These are phyloP conservation scores for Fusarium musae DNA, from an alignment of 2,329 filamentous ascomycete species.

Conservation along the genomic window DNA sequence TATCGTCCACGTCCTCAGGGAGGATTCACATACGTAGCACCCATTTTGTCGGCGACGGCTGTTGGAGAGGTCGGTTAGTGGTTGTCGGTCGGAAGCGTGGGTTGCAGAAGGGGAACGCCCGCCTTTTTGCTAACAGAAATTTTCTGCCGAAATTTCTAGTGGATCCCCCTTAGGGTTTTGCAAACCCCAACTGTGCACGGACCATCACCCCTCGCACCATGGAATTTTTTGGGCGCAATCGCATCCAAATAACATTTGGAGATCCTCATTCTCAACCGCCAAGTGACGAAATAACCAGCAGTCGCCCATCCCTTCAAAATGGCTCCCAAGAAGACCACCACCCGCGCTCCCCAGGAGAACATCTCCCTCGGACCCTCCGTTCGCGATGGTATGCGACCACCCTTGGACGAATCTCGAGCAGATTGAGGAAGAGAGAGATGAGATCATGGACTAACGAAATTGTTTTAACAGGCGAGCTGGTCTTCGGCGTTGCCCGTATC, in stretches of 20 bases:
- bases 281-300: slow-evolving; percentile 50
- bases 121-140: slow-evolving; percentile 19
- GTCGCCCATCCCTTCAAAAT: slow-evolving; percentile 68
- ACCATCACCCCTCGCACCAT: slow-evolving; percentile 49
- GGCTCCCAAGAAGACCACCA: slow-evolving; percentile 89
- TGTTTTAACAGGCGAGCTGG: slow-evolving; percentile 81
- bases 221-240: slow-evolving; percentile 41
- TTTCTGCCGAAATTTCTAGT: slow-evolving; percentile 32
- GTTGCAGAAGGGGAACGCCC: slow-evolving; percentile 9
- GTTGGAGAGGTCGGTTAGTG: slow-evolving; percentile 54
- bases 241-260: slow-evolving; percentile 42
- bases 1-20: slow-evolving; percentile 50
- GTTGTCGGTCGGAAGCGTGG: slow-evolving; percentile 48
- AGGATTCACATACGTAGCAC: slow-evolving; percentile 64
- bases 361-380: slow-evolving; percentile 97
- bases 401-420: slow-evolving; percentile 3
- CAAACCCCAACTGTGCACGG: slow-evolving; percentile 49
- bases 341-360: slow-evolving; percentile 89
- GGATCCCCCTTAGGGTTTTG: slow-evolving; percentile 45
- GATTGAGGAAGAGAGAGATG: background rate
- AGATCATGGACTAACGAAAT: slow-evolving; percentile 23
- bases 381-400: slow-evolving; percentile 79
- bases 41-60: slow-evolving; percentile 57
- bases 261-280: slow-evolving; percentile 50
- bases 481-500: slow-evolving; percentile 98